phyloP scores from a whole-genome alignment of 805 yeast genomes.

The Candida golubevii region DNA sequence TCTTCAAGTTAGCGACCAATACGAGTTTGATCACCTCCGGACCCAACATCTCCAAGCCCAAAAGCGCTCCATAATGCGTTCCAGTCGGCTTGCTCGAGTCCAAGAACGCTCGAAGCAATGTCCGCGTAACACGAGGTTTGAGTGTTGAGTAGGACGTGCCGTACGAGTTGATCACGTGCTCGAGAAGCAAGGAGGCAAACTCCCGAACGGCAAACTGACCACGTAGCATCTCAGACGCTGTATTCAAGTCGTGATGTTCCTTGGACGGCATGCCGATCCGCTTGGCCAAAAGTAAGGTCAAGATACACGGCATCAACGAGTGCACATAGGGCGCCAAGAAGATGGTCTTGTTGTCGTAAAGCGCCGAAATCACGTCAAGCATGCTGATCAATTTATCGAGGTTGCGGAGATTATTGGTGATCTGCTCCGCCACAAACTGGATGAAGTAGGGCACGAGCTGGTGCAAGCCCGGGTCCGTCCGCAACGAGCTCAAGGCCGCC shows the following conservation, averaged over 20 bases:
- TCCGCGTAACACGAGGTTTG: slow-evolving; percentile 90
- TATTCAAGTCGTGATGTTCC: slow-evolving; percentile 29
- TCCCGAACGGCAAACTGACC: slow-evolving; percentile 67
- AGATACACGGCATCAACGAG: slow-evolving; percentile 92
- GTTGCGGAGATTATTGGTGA: slow-evolving; percentile 79
- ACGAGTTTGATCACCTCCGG: slow-evolving; percentile 82
- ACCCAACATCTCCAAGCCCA: slow-evolving; percentile 81
- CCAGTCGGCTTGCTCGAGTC: slow-evolving; percentile 81
- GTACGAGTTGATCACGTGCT: slow-evolving; percentile 71
- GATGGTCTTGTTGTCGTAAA: slow-evolving; percentile 76
- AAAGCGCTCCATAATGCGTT: slow-evolving; percentile 87
- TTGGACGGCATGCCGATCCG: slow-evolving; percentile 60
- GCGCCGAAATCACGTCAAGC: slow-evolving; percentile 83
- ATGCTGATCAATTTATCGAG: slow-evolving; percentile 70
- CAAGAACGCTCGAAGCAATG: slow-evolving; percentile 83
- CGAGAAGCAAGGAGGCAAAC: slow-evolving; percentile 78
- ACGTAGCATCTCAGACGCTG: slow-evolving; percentile 25
- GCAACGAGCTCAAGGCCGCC: slow-evolving; percentile 81
- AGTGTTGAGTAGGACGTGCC: slow-evolving; percentile 84
- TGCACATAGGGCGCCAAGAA: slow-evolving; percentile 95
- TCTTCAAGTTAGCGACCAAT: slow-evolving; percentile 75
- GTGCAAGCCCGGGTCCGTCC: slow-evolving; percentile 93
- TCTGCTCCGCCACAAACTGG: slow-evolving; percentile 92
- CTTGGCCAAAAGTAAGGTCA: slow-evolving; percentile 85
- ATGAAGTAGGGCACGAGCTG: slow-evolving; percentile 95